Evolutionary conservation across 2,329 filamentous ascomycete species (phyloP).

Genomic region (Ceratocystis lukuohia): DNA sequence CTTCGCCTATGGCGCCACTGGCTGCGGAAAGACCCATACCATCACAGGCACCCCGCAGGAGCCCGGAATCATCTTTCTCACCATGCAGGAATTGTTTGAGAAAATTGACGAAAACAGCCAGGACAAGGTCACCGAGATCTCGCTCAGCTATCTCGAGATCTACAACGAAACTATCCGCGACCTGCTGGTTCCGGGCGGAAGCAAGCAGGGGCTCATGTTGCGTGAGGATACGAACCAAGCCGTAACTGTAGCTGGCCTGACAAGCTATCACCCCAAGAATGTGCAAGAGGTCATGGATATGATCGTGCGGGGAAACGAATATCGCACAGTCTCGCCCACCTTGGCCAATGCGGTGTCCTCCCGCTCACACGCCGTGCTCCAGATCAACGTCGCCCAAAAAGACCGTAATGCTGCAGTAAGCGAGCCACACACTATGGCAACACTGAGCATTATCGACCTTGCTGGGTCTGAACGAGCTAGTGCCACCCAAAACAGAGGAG

Average conservation of each 20-base stretch:
- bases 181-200: conserved; percentile 70
- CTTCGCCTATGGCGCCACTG: conserved; percentile 94
- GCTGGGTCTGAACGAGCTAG: conserved; percentile 92
- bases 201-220: conserved; percentile 75
- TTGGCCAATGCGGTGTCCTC: conserved; percentile 96
- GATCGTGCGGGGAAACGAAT: conserved; percentile 89
- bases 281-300: conserved; percentile 99
- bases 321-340: conserved; percentile 88
- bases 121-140: conserved; percentile 80
- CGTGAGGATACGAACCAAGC: conserved; percentile 89
- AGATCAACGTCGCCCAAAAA: conserved; percentile 91
- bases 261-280: conserved; percentile 78
- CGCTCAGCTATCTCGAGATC: conserved; percentile 91
- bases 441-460: conserved; percentile 92
- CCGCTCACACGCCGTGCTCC: conserved; percentile 88
- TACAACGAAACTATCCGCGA: conserved; percentile 99
- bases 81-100: conserved; percentile 98
- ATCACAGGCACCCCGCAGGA: conserved; percentile 86
- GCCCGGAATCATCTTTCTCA: conserved; percentile 95
- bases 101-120: conserved; percentile 75
- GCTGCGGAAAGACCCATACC: conserved; percentile 96
- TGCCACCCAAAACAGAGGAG: conserved; percentile 90
- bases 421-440: conserved; percentile 96
- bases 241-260: conserved; percentile 80
- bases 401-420: conserved; percentile 84